Base-by-base conservation (phyloP, 352 stramenopile species). In the Phytopythium ostracodes region DNA sequence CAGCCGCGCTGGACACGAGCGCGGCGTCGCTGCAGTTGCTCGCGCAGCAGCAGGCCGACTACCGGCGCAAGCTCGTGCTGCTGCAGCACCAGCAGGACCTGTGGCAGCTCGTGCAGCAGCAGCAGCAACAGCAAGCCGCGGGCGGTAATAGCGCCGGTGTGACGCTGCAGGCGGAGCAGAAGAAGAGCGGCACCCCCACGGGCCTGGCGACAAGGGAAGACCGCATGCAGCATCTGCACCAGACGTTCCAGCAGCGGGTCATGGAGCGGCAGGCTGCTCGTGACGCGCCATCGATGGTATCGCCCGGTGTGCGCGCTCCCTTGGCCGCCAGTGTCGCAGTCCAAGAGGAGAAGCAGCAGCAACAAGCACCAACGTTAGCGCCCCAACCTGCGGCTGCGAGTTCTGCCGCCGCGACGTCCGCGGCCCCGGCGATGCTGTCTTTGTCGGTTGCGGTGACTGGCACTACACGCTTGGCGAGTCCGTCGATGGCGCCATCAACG, bases 51-150 rank as follows among this genome's bases (percentile, higher is more conserved):
- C 70, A 84, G 47, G 65, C 66, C 50, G 72, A 73, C 57, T 79
- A 84, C 56, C 70, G 72, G 36, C 60, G 55, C 55, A 72, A 62
- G 61, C 67, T 81, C 58, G 60, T 67, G 66, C 66, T 56, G 59
- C 38, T 46, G 53, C 66, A 68, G 43, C 55, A 66, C 36, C 60
- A 75, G 59, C 61, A 71, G 27, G 61, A 72, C 31, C 54, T 68
- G 24, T 79, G 78, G 75, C 71, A 79, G 35, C 71, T 77, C 22
- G 70, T 85, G 31, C 70, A 76, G 35, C 74, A 80, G 49, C 67
- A 71, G 31, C 63, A 77, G 4, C 40, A 65, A 35, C 72, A 71
- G 43, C 52, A 65, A 20, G 62, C 68, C 27, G 43, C 53, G 35
- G 59, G 64, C 36, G 14, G 36, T 42, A 17, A 42, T 42, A 42